phyloP scores from a whole-genome alignment of 768 basidiomycete genomes.

The Leccinum pellstonianum region DNA sequence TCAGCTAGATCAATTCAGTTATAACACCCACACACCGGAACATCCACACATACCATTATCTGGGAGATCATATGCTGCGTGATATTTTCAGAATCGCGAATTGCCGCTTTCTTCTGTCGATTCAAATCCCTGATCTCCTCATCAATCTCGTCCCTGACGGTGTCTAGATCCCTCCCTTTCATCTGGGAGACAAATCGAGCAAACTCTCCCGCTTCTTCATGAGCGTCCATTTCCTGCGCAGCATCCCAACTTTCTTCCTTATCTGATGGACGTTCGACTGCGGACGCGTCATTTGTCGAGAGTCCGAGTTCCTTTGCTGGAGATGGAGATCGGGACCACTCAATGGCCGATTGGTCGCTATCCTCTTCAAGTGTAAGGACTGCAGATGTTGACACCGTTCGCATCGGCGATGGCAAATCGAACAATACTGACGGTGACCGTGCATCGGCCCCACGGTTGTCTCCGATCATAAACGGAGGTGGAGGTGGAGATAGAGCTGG shows the following conservation, averaged over 20 bases:
- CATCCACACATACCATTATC: conserved; percentile 50
- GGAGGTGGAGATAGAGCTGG: conserved; percentile 15
- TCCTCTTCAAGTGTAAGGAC: conserved; percentile 14
- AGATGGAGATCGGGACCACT: conserved; percentile 43
- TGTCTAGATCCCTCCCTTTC: conserved; percentile 79
- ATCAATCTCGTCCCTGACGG: conserved; percentile 85
- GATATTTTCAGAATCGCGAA: conserved; percentile 93
- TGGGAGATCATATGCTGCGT: conserved; percentile 94
- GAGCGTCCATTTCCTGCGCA: conserved; percentile 80
- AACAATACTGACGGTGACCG: conserved; percentile 2
- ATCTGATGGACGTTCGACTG: conserved; percentile 23
- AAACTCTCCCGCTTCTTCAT: conserved; percentile 83
- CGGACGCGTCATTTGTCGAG: conserved; percentile 7
- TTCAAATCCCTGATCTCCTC: conserved; percentile 83
- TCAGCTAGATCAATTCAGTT: conserved; percentile 49
- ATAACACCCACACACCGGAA: conserved; percentile 2
- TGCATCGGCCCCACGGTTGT: conserved; percentile 8
- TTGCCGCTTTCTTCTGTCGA: conserved; percentile 80
- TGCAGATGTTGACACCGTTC: conserved; percentile 2
- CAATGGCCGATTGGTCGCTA: conserved; percentile 27
- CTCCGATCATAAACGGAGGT: conserved; percentile 16
- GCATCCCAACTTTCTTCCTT: conserved; percentile 67
- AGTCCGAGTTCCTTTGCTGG: conserved; percentile 18
- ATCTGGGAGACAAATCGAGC: conserved; percentile 91
- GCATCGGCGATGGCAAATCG: conserved; percentile 15